Evolutionary conservation across 768 basidiomycete species (phyloP), one percentile per base, ranked within the genome.

Genomic region (Tylopilus plumbeoviolaceoides): DNA sequence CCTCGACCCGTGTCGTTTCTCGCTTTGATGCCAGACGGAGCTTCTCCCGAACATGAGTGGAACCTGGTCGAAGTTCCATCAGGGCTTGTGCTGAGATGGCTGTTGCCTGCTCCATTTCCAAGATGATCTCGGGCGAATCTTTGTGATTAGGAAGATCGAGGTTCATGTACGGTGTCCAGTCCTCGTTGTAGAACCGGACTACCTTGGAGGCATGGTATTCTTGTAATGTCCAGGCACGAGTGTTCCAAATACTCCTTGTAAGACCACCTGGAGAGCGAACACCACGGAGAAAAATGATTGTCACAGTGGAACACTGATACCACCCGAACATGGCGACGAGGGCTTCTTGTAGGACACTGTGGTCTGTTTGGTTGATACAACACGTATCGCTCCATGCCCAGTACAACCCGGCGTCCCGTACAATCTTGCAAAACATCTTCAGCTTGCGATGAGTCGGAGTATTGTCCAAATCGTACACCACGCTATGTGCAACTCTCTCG

Each of bases 341-440:
- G 6, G 46, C 35, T n/a, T 47, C 46, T 27, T 47, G 35, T 8
- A 47, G 33, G 20, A 25, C 36, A n/a, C 12, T 5, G 4, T 36
- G 46, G 7, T 47, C 46, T 4, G 23, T 6, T 20, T 25, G 23
- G 35, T 47, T 47, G 35, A 47, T 47, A 14, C 46, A 47, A 18
- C 46, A 47, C 9, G 46, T 47, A 18, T 47, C 46, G 8, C 46
- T 47, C 46, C 46, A 47, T n/a, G 46, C 46, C 46, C 46, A 47
- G 18, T 38, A 10, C 2, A 47, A 18, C 5, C 46, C 46, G 3
- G 10, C 23, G 18, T 38, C 46, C 9, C 11, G 46, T 2, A 27
- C 46, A 8, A 47, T 47, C 15, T 47, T 47, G 45, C 45, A 47
- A 21, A 47, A 47, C 45, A 23, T 47, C 14, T 47, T 23, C 14